phyloP scores from a whole-genome alignment of 2,329 filamentous ascomycete species.

The Byssochlamys sp. region DNA sequence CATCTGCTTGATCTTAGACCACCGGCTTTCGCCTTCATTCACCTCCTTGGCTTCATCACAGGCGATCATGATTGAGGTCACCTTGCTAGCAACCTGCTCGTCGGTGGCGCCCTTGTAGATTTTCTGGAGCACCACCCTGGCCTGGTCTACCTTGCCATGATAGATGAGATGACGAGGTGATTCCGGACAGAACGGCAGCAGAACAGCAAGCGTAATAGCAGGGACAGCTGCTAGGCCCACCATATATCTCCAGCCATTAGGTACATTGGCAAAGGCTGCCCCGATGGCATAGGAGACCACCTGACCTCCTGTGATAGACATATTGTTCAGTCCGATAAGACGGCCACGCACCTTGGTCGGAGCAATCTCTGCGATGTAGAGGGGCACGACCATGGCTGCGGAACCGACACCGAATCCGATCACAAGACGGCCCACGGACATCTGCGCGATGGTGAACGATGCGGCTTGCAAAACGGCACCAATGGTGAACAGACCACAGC shows the following conservation, averaged over 20 bases:
- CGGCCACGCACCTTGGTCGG: constrained; percentile 63
- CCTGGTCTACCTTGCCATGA: neutral
- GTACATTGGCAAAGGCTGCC: constrained; percentile 32
- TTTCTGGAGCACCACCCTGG: constrained; percentile 25
- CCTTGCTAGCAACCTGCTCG: constrained; percentile 37
- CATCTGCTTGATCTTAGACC: constrained; percentile 39
- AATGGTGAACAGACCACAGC: constrained; percentile 61
- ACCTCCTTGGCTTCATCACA: constrained; percentile 34
- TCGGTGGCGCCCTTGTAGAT: constrained; percentile 23
- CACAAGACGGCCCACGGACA: constrained; percentile 64
- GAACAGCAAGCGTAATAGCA: constrained; percentile 33
- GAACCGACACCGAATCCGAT: constrained; percentile 72
- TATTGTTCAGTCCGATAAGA: constrained; percentile 32
- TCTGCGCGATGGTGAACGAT: constrained; percentile 46
- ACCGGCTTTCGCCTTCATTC: constrained; percentile 32
- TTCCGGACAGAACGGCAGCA: constrained; percentile 37
- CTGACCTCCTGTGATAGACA: constrained; percentile 36
- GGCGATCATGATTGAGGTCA: constrained; percentile 32
- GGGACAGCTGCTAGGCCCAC: constrained; percentile 41
- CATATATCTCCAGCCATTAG: constrained; percentile 43
- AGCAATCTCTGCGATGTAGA: constrained; percentile 77
- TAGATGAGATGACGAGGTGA: neutral
- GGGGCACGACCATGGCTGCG: constrained; percentile 67
- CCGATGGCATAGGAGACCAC: constrained; percentile 36
- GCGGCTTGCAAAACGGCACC: constrained; percentile 60